Percentiles rank a stretch among this genome's conserved stretches.
phyloP scores from a whole-genome alignment of 2,329 filamentous ascomycete species.

The Hypoxylon sp. region DNA sequence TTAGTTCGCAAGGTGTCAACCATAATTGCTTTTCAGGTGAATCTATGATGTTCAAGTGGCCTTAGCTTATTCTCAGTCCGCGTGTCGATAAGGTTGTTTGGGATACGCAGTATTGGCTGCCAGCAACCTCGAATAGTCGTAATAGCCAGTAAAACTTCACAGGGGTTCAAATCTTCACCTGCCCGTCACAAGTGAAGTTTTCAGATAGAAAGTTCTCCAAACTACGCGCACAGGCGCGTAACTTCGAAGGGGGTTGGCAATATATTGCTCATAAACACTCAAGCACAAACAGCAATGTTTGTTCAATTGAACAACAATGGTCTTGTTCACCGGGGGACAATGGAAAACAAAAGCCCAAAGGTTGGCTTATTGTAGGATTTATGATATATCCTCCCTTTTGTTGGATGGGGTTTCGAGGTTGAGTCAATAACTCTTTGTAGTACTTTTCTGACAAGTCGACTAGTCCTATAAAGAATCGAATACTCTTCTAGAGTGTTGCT shows the following conservation, averaged over 20 bases:
- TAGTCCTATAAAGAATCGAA: background rate
- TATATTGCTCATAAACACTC: background rate
- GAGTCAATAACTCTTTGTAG: conserved; percentile 8
- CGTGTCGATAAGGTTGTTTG: background rate
- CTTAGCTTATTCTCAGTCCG: background rate
- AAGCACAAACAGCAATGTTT: background rate
- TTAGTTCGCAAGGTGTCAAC: background rate
- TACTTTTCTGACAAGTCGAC: background rate
- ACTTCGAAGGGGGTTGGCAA: background rate
- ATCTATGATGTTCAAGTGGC: background rate
- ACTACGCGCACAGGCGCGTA: background rate
- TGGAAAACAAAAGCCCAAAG: background rate
- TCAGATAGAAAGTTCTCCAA: background rate
- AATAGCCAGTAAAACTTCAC: background rate
- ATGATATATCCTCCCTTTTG: background rate
- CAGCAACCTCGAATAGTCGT: background rate
- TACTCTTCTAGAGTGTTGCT: conserved; percentile 6
- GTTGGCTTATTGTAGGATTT: background rate
- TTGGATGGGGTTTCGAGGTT: background rate
- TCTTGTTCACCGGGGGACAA: conserved; percentile 3
- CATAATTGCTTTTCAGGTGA: conserved; percentile 3
- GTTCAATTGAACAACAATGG: conserved; percentile 1
- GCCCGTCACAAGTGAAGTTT: background rate
- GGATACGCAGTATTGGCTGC: background rate
- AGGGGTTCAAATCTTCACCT: background rate